These are phyloP conservation scores for Pseudotulostoma volvatum DNA, from an alignment of 495 filamentous ascomycete genomes.

Conservation along the genomic window DNA sequence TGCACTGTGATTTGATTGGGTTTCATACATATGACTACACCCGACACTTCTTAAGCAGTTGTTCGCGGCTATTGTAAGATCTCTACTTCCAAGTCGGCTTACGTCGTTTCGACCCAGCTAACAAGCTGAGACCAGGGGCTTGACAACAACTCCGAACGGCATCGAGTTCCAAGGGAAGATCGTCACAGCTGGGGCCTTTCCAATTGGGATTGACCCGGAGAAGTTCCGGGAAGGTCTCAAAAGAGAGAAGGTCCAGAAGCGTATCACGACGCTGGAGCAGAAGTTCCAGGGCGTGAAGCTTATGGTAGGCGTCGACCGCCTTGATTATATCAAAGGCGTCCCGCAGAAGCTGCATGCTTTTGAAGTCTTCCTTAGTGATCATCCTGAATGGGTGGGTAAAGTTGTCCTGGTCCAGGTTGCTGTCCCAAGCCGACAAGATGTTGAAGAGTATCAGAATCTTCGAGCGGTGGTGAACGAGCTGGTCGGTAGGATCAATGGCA, in stretches of 20 bases:
- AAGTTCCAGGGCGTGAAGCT: constrained; percentile 79
- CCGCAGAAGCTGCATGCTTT: constrained; percentile 79
- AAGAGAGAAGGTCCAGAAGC: constrained; percentile 54
- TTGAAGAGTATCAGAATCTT: constrained; percentile 83
- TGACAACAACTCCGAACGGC: constrained; percentile 60
- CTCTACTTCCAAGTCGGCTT: background rate
- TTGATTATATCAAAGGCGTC: constrained; percentile 86
- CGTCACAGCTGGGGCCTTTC: constrained; percentile 66
- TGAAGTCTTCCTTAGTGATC: constrained; percentile 73
- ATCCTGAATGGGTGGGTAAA: constrained; percentile 81
- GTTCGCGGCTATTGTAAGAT: constrained; percentile 59
- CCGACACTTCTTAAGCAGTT: constrained; percentile 69
- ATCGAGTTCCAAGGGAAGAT: constrained; percentile 57
- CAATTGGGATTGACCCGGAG: constrained; percentile 78
- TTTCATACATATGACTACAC: constrained; percentile 89
- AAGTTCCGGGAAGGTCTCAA: constrained; percentile 66
- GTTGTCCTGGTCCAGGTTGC: constrained; percentile 83
- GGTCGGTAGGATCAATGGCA: constrained; percentile 74
- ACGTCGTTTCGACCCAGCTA: background rate
- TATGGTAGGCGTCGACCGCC: constrained; percentile 76
- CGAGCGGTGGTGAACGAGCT: constrained; percentile 75
- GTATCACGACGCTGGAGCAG: constrained; percentile 54
- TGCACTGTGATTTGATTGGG: constrained; percentile 70
- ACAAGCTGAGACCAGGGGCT: constrained; percentile 24
- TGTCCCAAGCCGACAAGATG: constrained; percentile 68